These are phyloP conservation scores for Persicaria maculosa DNA, from an alignment of 148 eudicot genomes.

Conservation along the genomic window DNA sequence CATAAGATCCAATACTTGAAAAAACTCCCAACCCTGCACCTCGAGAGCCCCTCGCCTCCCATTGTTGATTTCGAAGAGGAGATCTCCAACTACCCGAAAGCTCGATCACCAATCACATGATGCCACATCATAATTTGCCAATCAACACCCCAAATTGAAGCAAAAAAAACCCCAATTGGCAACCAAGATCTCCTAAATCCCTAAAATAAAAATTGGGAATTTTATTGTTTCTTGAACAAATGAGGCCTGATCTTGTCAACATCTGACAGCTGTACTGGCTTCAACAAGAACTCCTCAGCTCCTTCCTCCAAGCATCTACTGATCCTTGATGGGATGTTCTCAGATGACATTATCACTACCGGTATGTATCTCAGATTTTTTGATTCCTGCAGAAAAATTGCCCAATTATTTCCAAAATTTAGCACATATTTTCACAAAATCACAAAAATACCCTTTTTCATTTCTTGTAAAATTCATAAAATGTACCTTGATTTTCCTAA, in stretches of 20 bases:
- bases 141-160: background rate
- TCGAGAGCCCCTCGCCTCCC: background rate
- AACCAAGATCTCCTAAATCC: conserved; percentile 3
- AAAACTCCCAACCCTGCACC: too few relatives aligned
- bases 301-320: conserved; percentile 69
- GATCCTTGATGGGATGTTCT: conserved; percentile 58
- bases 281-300: conserved; percentile 59
- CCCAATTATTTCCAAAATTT: background rate
- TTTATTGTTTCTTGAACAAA: conserved; percentile 27
- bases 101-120: background rate
- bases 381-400: conserved; percentile 35
- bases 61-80: background rate
- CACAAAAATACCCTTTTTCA: background rate
- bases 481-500: conserved; percentile 32
- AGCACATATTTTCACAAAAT: background rate
- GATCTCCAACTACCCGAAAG: background rate
- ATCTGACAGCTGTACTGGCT: conserved; percentile 57
- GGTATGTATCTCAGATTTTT: conserved; percentile 45
- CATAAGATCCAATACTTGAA: too few relatives aligned
- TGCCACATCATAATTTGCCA: background rate
- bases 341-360: conserved; percentile 77
- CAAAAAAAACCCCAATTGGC: background rate
- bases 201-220: background rate
- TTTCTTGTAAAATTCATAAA: background rate
- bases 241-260: conserved; percentile 54